Evolutionary conservation across 805 yeast genomes (phyloP), one percentile per base, ranked within the genome.

Genomic region (Candida sphagnicola): DNA sequence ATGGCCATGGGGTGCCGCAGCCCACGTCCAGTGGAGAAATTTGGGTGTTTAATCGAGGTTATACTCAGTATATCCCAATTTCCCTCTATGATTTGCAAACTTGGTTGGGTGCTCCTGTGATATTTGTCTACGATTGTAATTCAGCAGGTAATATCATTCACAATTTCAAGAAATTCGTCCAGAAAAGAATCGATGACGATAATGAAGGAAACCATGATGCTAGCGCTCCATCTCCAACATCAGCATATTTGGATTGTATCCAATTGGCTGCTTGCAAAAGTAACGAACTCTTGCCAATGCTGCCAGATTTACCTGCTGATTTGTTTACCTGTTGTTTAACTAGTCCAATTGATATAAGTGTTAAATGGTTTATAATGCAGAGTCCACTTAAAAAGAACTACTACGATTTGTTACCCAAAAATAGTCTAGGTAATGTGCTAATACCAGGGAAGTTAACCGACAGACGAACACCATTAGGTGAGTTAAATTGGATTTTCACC

Each of bases 1-100:
- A 93, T 51, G 99, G 99, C 5, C 99, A 93, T 56, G 99, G 99
- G 17, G 99, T 93, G 1, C 99, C 99, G 0, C 88, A 88, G 51
- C 98, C 99, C 0, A 93, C 99, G 0, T 80, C 88, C 25, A 79
- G 90, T 33, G 99, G 99, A 17, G 99, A 93, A 56, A 87, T 93
- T 18, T 93, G 99, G 99, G 98, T 93, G 8, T 93, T 93, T 67
- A 93, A 93, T 60, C 71, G 97, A 48, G 96, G 96, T 1, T 93
- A 90, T 58, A 93, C 99, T 1, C 99, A 93, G 63, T 93, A 93
- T 58, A 93, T 93, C 42, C 99, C 99, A 1, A 93, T 93, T 1
- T 86, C 96, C 8, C 64, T 93, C n/a, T 89, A 86, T 59, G 99
- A 93, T 54, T 67, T 93, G 34, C 99, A 93, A 53, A 82, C 95